These are phyloP conservation scores for Metschnikowia kunwiensis DNA, from an alignment of 805 yeast genomes.

Conservation along the genomic window DNA sequence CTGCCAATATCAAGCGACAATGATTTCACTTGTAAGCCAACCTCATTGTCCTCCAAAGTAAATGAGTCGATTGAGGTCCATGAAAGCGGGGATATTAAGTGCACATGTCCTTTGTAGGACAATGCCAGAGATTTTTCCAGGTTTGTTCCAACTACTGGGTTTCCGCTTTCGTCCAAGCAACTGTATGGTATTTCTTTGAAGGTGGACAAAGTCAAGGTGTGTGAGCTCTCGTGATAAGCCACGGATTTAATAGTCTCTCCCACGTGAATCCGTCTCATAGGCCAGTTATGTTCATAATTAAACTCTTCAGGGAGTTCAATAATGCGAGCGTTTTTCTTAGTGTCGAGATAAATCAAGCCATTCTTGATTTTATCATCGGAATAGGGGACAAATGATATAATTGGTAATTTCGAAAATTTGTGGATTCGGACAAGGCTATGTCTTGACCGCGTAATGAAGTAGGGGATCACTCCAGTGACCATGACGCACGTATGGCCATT, in stretches of 20 bases:
- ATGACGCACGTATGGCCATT: conserved; percentile 60
- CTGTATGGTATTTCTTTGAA: conserved; percentile 55
- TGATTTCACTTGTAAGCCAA: conserved; percentile 54
- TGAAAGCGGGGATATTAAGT: conserved; percentile 65
- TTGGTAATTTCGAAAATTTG: conserved; percentile 61
- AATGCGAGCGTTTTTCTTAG: conserved; percentile 63
- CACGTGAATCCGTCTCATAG: conserved; percentile 49
- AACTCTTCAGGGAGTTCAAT: conserved; percentile 46
- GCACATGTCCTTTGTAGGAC: conserved; percentile 57
- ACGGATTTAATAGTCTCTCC: conserved; percentile 65
- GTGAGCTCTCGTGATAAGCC: conserved; percentile 64
- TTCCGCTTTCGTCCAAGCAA: conserved; percentile 73
- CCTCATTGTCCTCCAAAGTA: conserved; percentile 65
- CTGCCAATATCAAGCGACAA: conserved; percentile 49
- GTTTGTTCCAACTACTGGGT: conserved; percentile 54
- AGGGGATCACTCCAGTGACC: conserved; percentile 73
- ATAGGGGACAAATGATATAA: conserved; percentile 63
- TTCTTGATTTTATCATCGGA: conserved; percentile 36
- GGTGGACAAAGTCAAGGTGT: conserved; percentile 62
- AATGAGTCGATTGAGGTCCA: conserved; percentile 76
- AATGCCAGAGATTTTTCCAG: conserved; percentile 52
- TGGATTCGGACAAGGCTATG: conserved; percentile 63
- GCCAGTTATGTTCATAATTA: conserved; percentile 59
- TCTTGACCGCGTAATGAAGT: conserved; percentile 59
- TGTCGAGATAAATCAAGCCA: conserved; percentile 72